These are phyloP conservation scores for Stromatinia cepivora DNA, from an alignment of 2,329 filamentous ascomycete species.

Conservation along the genomic window DNA sequence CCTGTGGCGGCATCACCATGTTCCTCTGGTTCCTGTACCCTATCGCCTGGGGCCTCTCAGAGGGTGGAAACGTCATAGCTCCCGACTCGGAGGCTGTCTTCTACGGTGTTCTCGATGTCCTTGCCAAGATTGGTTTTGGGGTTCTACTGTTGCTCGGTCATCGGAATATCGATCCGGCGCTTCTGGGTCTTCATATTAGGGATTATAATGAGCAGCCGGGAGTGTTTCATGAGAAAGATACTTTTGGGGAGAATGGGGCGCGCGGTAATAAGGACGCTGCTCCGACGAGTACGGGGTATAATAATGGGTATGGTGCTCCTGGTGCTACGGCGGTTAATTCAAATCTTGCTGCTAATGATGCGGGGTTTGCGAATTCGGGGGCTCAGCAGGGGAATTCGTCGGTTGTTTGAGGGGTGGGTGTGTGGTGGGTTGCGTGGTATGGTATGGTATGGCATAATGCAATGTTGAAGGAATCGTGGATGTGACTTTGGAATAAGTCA, in stretches of 20 bases:
- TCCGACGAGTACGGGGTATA: neutral
- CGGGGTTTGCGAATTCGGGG: neutral
- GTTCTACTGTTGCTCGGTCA: slow-evolving; percentile 60
- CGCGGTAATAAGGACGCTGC: too few relatives aligned
- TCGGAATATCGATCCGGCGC: slow-evolving; percentile 53
- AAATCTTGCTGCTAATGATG: neutral
- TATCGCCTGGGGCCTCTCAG: slow-evolving; percentile 61
- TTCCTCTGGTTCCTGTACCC: slow-evolving; percentile 66
- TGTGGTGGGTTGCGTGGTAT: too few relatives aligned
- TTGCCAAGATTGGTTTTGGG: slow-evolving; percentile 65
- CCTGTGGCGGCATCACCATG: slow-evolving; percentile 58
- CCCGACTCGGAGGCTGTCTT: slow-evolving; percentile 67
- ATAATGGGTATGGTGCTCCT: neutral
- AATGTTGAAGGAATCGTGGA: neutral
- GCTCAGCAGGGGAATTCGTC: neutral
- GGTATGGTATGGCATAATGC: neutral
- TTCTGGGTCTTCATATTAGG: slow-evolving; percentile 10
- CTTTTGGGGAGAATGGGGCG: too few relatives aligned
- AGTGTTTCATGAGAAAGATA: neutral
- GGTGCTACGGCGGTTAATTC: neutral
- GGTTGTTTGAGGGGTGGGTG: neutral
- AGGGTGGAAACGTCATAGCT: slow-evolving; percentile 65
- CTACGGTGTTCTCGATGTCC: slow-evolving; percentile 65
- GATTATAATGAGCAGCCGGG: slow-evolving; percentile 13
- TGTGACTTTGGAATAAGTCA: neutral